Evolutionary conservation across 1,284 basidiomycete genomes (phyloP).

Genomic region (Irpex sp.): DNA sequence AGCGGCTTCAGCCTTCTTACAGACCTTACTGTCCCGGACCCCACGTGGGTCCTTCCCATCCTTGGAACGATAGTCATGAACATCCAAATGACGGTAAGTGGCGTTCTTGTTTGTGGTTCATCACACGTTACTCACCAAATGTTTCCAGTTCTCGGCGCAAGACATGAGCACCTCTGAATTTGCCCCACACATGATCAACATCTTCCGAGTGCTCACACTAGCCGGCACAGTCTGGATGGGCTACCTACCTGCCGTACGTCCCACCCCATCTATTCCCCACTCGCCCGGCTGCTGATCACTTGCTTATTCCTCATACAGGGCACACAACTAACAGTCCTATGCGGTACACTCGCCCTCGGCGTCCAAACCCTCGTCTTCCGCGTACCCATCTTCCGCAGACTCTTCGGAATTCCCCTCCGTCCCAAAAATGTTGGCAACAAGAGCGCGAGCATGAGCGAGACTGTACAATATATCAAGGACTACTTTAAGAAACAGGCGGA

Average conservation of each 20-base stretch:
- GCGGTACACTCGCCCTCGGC: slow-evolving; percentile 39
- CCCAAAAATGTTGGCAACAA: not conserved
- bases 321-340: slow-evolving; percentile 59
- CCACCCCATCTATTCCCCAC: slow-evolving; percentile 14
- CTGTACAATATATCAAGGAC: not conserved
- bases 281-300: slow-evolving; percentile 1
- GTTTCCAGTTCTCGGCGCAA: slow-evolving; percentile 45
- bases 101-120: not conserved
- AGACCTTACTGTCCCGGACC: slow-evolving; percentile 79
- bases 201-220: slow-evolving; percentile 62
- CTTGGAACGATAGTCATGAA: slow-evolving; percentile 65
- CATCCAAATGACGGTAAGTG: slow-evolving; percentile 65
- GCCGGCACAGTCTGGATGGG: slow-evolving; percentile 60
- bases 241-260: slow-evolving; percentile 51
- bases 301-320: slow-evolving; percentile 37
- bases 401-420: slow-evolving; percentile 41
- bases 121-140: not conserved
- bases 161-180: slow-evolving; percentile 54
- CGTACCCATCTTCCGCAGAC: slow-evolving; percentile 39
- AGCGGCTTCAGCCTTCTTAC: slow-evolving; percentile 79
- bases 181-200: slow-evolving; percentile 72
- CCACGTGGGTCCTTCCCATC: slow-evolving; percentile 76
- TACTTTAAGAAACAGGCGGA: not conserved
- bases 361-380: slow-evolving; percentile 48
- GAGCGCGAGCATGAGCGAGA: not conserved